A percentile compares a stretch with the other conserved stretches of the same genome.
Conservation (phyloP, 2,329 filamentous ascomycete genomes). For the Apiospora arundinis region DNA sequence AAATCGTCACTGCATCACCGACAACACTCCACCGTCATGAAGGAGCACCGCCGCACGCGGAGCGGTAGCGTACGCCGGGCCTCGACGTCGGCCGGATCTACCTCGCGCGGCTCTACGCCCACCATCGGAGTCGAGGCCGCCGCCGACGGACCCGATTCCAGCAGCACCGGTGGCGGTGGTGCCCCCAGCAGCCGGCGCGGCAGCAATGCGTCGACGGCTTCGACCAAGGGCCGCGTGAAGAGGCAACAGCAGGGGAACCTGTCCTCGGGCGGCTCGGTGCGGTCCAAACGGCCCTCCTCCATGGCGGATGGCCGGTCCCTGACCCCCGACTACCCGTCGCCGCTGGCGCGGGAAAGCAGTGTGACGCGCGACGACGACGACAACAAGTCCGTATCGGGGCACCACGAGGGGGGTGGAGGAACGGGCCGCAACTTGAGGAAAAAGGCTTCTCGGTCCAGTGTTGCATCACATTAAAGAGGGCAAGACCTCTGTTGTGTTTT, state of each 20-base stretch:
- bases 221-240: constrained; percentile 52
- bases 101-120: constrained; percentile 54
- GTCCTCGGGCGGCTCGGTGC: constrained; percentile 44
- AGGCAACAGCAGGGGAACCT: constrained; percentile 50
- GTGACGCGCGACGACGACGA: constrained; percentile 32
- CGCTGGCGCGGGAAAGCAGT: constrained; percentile 57
- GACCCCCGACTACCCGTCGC: constrained; percentile 61
- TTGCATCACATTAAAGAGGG: constrained; percentile 17
- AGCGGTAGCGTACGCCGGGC: constrained; percentile 59
- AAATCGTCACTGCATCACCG: constrained; percentile 45
- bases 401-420: neutral
- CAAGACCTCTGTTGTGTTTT: neutral
- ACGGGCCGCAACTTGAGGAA: constrained; percentile 23
- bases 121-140: constrained; percentile 49
- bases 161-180: neutral
- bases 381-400: neutral
- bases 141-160: constrained; percentile 30
- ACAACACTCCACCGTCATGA: constrained; percentile 51
- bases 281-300: constrained; percentile 46
- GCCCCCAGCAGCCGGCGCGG: constrained; percentile 46
- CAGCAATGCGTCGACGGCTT: constrained; percentile 54
- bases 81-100: constrained; percentile 56
- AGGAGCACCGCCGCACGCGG: constrained; percentile 55
- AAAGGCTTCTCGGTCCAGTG: constrained; percentile 24
- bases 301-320: constrained; percentile 57